Evolutionary conservation across 2,329 filamentous ascomycete genomes (phyloP).

Genomic region (Trichoderma sp.): DNA sequence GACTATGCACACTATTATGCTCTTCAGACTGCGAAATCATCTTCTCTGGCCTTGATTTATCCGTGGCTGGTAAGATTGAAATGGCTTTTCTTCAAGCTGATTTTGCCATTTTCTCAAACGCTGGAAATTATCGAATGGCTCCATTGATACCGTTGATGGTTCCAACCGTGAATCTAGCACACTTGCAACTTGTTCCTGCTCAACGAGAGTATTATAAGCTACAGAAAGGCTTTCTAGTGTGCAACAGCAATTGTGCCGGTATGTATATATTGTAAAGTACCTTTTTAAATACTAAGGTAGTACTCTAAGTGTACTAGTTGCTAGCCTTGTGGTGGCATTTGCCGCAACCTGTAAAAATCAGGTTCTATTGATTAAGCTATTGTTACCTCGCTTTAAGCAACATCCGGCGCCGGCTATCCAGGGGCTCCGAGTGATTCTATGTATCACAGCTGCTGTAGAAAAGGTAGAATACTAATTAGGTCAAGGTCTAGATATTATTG

Average conservation of each 20-base stretch:
- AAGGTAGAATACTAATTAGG: too few relatives aligned
- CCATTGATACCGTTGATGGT: slow-evolving; percentile 18
- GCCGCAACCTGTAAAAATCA: too few relatives aligned
- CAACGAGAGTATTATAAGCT: slow-evolving; percentile 17
- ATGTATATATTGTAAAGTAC: slow-evolving; percentile 10
- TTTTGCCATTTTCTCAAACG: slow-evolving; percentile 21
- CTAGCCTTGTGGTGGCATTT: too few relatives aligned
- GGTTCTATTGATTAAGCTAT: too few relatives aligned
- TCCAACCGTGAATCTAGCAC: slow-evolving; percentile 20
- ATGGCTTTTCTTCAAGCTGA: slow-evolving; percentile 22
- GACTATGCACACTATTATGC: slow-evolving; percentile 4
- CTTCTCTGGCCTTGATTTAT: slow-evolving; percentile 17
- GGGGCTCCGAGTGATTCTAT: too few relatives aligned
- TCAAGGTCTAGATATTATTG: not conserved
- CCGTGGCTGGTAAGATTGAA: slow-evolving; percentile 20
- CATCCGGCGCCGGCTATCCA: too few relatives aligned
- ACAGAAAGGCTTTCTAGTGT: slow-evolving; percentile 16
- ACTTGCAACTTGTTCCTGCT: slow-evolving; percentile 17
- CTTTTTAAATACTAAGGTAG: slow-evolving; percentile 4
- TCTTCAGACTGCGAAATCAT: slow-evolving; percentile 20
- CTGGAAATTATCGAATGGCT: slow-evolving; percentile 17
- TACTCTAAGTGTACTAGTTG: not conserved
- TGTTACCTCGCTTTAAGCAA: too few relatives aligned
- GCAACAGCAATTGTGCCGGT: slow-evolving; percentile 22
- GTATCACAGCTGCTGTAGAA: too few relatives aligned